Conservation (phyloP, 2,329 filamentous ascomycete species). For the Juglanconis oblonga region DNA sequence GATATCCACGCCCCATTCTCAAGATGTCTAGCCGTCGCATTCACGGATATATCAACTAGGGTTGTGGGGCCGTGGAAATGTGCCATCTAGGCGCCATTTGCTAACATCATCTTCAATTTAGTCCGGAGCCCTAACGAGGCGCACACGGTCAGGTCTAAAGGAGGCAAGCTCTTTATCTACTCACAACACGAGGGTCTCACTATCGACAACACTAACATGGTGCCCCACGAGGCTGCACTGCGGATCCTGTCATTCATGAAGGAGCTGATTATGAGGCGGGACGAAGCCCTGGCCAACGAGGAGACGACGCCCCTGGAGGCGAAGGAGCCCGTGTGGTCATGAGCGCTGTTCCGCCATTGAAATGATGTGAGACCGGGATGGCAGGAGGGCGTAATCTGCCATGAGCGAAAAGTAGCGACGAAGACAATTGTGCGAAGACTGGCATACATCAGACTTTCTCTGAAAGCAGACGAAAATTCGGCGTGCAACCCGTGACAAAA, state of each 20-base stretch:
- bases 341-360: neutral
- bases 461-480: neutral
- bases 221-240: constrained; percentile 25
- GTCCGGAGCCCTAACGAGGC: constrained; percentile 19
- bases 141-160: constrained; percentile 14
- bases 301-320: constrained; percentile 18
- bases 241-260: constrained; percentile 27
- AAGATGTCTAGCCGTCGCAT: neutral
- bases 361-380: too few relatives aligned
- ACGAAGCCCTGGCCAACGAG: constrained; percentile 16
- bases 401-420: too few relatives aligned
- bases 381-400: too few relatives aligned
- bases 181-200: constrained; percentile 18
- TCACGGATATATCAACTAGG: too few relatives aligned
- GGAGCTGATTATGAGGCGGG: constrained; percentile 20
- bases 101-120: neutral
- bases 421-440: neutral
- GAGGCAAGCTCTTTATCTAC: constrained; percentile 15
- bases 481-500: neutral
- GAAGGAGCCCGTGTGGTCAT: constrained; percentile 14
- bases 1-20: too few relatives aligned
- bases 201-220: constrained; percentile 25
- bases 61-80: neutral
- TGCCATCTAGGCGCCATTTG: neutral
- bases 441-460: too few relatives aligned